These are phyloP conservation scores for Bimuria novae-zelandiae DNA, from an alignment of 2,329 filamentous ascomycete species.

Conservation along the genomic window DNA sequence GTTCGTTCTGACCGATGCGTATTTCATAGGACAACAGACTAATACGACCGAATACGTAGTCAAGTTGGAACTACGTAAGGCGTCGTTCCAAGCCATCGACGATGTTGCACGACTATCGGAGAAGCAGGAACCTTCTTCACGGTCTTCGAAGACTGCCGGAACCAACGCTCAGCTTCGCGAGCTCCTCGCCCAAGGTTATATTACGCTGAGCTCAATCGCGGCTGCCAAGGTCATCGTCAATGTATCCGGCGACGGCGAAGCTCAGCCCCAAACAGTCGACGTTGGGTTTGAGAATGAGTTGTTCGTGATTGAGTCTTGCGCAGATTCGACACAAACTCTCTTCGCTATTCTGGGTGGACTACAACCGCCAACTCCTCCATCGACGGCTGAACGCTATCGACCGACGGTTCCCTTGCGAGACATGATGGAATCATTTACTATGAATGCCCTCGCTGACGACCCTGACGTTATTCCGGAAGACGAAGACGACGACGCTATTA, in stretches of 20 bases:
- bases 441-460: constrained; percentile 72
- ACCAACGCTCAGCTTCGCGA: constrained; percentile 53
- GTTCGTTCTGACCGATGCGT: constrained; percentile 77
- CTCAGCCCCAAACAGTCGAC: constrained; percentile 70
- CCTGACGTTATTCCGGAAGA: constrained; percentile 50
- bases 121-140: constrained; percentile 15
- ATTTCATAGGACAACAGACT: constrained; percentile 69
- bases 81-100: constrained; percentile 82
- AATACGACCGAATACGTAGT: constrained; percentile 67
- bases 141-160: constrained; percentile 10
- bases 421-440: constrained; percentile 86
- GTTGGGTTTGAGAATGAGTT: constrained; percentile 85
- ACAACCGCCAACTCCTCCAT: constrained; percentile 81
- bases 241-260: constrained; percentile 59
- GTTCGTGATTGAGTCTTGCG: constrained; percentile 90
- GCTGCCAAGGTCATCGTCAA: constrained; percentile 73
- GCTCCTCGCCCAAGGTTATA: constrained; percentile 71
- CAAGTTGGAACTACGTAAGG: constrained; percentile 73
- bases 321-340: constrained; percentile 94
- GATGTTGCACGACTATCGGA: constrained; percentile 60
- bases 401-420: constrained; percentile 87
- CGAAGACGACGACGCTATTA: neutral
- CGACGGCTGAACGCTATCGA: constrained; percentile 80
- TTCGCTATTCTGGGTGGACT: constrained; percentile 79
- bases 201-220: constrained; percentile 85